Conservation (phyloP, 805 yeast species). For the Isabelozyma gotoi region DNA sequence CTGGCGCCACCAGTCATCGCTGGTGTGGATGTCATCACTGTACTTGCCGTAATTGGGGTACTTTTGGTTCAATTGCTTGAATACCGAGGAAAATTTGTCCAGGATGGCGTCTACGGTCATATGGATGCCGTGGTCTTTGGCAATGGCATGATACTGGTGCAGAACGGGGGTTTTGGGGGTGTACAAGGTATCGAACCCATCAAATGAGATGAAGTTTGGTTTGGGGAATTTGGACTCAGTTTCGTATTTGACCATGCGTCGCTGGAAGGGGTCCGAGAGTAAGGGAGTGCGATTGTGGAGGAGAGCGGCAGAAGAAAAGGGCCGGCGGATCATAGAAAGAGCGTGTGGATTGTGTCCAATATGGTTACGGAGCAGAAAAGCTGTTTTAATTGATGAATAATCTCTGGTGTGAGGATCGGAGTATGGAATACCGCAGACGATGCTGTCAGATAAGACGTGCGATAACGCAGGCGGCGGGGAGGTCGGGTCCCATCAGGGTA, state of each 20-base stretch:
- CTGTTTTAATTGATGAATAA: too few relatives aligned
- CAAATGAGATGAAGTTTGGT: slow-evolving; percentile 59
- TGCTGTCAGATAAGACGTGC: too few relatives aligned
- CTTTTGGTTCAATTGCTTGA: slow-evolving; percentile 29
- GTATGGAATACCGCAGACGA: too few relatives aligned
- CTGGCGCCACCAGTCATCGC: slow-evolving; percentile 59
- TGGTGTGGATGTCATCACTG: slow-evolving; percentile 13
- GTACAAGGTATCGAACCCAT: slow-evolving; percentile 68
- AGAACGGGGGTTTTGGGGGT: slow-evolving; percentile 54
- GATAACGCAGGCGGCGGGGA: too few relatives aligned
- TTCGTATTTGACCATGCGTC: slow-evolving; percentile 20
- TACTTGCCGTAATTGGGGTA: slow-evolving; percentile 67
- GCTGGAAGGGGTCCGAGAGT: slow-evolving; percentile 23
- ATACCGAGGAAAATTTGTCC: slow-evolving; percentile 27
- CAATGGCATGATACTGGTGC: slow-evolving; percentile 52
- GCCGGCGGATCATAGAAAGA: too few relatives aligned
- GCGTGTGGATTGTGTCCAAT: too few relatives aligned
- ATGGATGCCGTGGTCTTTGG: slow-evolving; percentile 38
- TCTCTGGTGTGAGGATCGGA: too few relatives aligned
- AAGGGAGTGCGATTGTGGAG: not conserved
- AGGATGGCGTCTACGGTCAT: slow-evolving; percentile 23
- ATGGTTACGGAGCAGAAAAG: too few relatives aligned
- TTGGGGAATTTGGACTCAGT: slow-evolving; percentile 26
- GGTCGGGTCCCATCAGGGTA: too few relatives aligned
- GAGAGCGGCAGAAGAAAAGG: too few relatives aligned